Evolutionary conservation across 2,329 filamentous ascomycete species (phyloP), one percentile per base, ranked within the genome.

Genomic region (Microsporum audouinii): DNA sequence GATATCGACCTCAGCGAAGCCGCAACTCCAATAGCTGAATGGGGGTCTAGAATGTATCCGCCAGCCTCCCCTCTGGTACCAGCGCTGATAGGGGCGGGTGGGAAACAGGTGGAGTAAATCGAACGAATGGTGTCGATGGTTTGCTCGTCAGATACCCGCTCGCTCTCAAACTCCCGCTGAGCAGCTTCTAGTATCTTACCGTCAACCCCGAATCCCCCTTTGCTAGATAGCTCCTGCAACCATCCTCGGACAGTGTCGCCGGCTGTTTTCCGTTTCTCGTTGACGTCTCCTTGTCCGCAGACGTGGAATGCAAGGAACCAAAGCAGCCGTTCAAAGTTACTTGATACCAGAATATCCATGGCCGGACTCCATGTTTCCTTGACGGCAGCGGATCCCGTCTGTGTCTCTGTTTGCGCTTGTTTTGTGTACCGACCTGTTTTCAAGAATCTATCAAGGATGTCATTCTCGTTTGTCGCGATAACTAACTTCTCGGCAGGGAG

Each of bases 291-390:
- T 63, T 85, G 87, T 67, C 88, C 83, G 63, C 76, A 84, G 63
- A 85, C 87, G 67, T 88, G 82, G 76, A 89, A 89, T 1, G 90
- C 87, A 33, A 97, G 79, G 79, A 89, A 96, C 92, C 92, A 97
- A 8, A 99, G 81, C 3, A 99, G 80, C 36, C 94, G 85, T 80
- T 99, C 94, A 72, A 99, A 97, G 79, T 99, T 99, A 73, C 88
- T 94, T 29, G 88, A 92, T 10, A 97, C 91, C 2, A 97, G 80
- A 66, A 97, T 97, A 73, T 99, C 94, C 94, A 99, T 97, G 53
- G 94, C 94, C 0, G 94, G 94, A 67, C 88, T 91, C 58, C 95
- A 82, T 0, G 94, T 99, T 77, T 95, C 91, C 77, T 90, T 91
- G 64, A 92, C 90, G 63, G 90, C 85, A 5, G 82, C 82, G 59